Base-by-base conservation (phyloP, 768 basidiomycete species). In the Phallus indusiatus region DNA sequence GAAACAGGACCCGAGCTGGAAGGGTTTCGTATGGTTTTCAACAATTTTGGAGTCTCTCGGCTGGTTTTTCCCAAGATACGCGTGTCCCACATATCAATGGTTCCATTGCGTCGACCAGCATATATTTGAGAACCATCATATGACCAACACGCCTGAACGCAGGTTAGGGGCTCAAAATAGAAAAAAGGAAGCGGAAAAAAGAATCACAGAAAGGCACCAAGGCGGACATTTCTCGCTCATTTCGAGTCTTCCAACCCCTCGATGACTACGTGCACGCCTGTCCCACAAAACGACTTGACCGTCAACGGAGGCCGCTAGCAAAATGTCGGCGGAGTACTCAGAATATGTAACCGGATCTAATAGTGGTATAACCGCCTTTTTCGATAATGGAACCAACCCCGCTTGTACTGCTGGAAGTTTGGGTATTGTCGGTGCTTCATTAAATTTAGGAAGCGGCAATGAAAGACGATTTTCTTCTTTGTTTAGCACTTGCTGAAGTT, bases 201-300 rank as follows among this genome's bases (percentile, higher is more conserved):
- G 9, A 70, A 83, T 67, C 71, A 97, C 95, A 62, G 94, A 94
- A 66, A 95, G 81, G 71, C 93, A 96, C 93, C 94, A 97, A 11
- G 91, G 92, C 33, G 92, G 92, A 20, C 90, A 91, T 72, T 90
- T 93, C 63, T 94, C 94, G 66, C 85, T 86, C 77, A 91, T 84
- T 82, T 87, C 88, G 56, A 97, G 73, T 64, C 92, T 76, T 33
- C 92, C 93, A 1, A 93, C 88, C 6, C 92, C 89, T 46, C 70
- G 74, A 28, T 86, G 83, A 24, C 55, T 52, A 56, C 84, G 75
- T 35, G 81, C 82, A 63, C 95, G 76, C 66, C 85, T 80, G 69
- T 99, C 95, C 88, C 95, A 95, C 12, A 99, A 70, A 51, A 94
- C 81, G 16, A 97, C 81, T 68, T 94, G 90, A 1, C 96, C 95